Evolutionary conservation across 345 rosid genomes (phyloP), one percentile per base, ranked within the genome.

Genomic region (Hibiscus mutabilis): DNA sequence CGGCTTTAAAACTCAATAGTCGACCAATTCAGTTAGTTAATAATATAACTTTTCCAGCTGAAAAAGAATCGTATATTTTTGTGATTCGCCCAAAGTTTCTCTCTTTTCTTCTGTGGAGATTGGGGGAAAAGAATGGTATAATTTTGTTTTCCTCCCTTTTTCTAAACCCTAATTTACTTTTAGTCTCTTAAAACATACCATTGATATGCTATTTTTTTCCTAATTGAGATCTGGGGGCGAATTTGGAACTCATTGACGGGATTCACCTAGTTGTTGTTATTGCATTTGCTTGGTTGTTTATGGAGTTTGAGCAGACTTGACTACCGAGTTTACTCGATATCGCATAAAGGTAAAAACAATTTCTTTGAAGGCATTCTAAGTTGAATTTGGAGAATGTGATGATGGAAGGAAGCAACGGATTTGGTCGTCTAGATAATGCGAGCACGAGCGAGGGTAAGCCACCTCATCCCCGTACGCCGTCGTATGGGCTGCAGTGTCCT

Each of bases 361-460:
- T 11, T 51, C 1, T 21, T 40, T 21, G 14, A 22, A 16, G 13
- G 31, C 14, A 12, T 40, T 73, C 51, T 60, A 44, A 49, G 52
- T 57, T 58, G 64, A 15, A 33, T 58, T 46, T 14, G 69, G 73
- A 68, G 76, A 62, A 77, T 76, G 79, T 76, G 82, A 82, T 75
- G 90, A 93, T 90, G 97, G 93, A 93, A 31, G 89, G 47, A 53
- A 76, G 82, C 73, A 76, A 84, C 74, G 89, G 74, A 40, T 65
- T 69, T 68, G 76, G 66, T 74, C 74, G 67, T 65, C 77, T 79
- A 27, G 86, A 80, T 42, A 87, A 84, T 73, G 88, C 85, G 68
- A 80, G 89, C 55, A 74, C 90, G 58, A 75, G 89, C 66, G 85
- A 84, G 74, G 91, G 87, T 15, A 79, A 73, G 78, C 95, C 93